phyloP scores from a whole-genome alignment of 2,329 filamentous ascomycete genomes.

The Ophiostoma perfectum region DNA sequence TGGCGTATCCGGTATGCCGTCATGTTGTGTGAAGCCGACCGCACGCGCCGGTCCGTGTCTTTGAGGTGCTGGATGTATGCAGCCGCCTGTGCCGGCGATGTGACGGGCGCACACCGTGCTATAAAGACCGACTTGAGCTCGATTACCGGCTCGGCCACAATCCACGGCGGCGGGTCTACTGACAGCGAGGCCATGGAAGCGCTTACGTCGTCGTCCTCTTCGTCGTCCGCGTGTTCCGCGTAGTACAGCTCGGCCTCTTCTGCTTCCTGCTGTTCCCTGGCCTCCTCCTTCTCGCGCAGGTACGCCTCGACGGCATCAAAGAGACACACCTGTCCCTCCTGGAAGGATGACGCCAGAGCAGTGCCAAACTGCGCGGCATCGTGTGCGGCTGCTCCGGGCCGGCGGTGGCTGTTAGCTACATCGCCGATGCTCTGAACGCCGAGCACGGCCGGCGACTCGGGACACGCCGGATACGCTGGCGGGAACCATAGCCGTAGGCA shows the following conservation, averaged over 20 bases:
- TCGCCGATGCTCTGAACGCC: conserved; percentile 74
- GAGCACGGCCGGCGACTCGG: conserved; percentile 62
- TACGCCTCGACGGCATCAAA: conserved; percentile 86
- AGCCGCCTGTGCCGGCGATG: conserved; percentile 65
- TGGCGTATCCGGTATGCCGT: conserved; percentile 81
- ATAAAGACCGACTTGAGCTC: conserved; percentile 88
- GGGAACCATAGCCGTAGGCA: conserved; percentile 62
- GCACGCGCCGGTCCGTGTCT: conserved; percentile 74
- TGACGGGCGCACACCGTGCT: conserved; percentile 66
- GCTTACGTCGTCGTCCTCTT: not conserved
- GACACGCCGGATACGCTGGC: conserved; percentile 59
- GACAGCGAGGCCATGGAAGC: not conserved
- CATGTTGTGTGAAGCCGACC: conserved; percentile 91
- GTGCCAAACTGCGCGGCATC: conserved; percentile 64
- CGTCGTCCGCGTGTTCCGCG: not conserved
- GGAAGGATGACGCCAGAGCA: conserved; percentile 62
- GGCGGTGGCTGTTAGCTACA: conserved; percentile 39
- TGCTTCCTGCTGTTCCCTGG: conserved; percentile 25
- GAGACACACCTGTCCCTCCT: conserved; percentile 72
- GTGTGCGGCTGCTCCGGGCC: conserved; percentile 65
- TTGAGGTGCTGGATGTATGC: conserved; percentile 69
- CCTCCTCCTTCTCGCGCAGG: conserved; percentile 32
- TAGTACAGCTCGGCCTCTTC: conserved; percentile 25
- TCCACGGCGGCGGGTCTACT: conserved; percentile 54
- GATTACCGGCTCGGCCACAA: conserved; percentile 63